A percentile compares a stretch with the other conserved stretches of the same genome.
These are phyloP conservation scores for Colletotrichum plurivorum DNA, from an alignment of 2,329 filamentous ascomycete genomes.

Conservation along the genomic window DNA sequence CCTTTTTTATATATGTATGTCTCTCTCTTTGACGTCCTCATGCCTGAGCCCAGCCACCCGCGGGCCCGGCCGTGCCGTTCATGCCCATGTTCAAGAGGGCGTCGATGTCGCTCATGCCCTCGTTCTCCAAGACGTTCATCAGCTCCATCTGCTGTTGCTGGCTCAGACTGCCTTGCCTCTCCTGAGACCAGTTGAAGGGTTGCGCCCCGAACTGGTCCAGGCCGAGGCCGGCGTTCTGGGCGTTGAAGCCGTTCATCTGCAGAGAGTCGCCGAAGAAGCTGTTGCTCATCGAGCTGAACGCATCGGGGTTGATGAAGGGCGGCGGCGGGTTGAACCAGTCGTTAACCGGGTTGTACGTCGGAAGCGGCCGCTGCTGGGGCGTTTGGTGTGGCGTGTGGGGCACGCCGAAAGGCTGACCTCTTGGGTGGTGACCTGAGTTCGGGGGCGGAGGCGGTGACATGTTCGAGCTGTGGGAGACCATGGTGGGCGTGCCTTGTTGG, in stretches of 20 bases:
- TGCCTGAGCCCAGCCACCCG: constrained; percentile 26
- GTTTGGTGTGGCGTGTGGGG: constrained; percentile 48
- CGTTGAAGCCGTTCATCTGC: constrained; percentile 37
- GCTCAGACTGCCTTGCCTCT: constrained; percentile 78
- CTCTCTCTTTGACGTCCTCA: not conserved
- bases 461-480: constrained; percentile 43
- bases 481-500: constrained; percentile 26
- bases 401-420: constrained; percentile 55
- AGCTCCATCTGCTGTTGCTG: constrained; percentile 87
- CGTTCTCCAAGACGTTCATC: constrained; percentile 83
- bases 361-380: constrained; percentile 58
- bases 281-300: constrained; percentile 59
- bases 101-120: constrained; percentile 74
- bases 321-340: constrained; percentile 69
- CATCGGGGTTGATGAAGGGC: constrained; percentile 67
- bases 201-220: constrained; percentile 46
- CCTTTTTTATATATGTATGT: not conserved
- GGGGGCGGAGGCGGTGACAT: constrained; percentile 48
- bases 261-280: constrained; percentile 58
- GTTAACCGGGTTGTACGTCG: constrained; percentile 56
- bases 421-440: constrained; percentile 43
- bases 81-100: constrained; percentile 65
- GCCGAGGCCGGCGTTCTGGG: constrained; percentile 47
- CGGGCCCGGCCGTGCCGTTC: constrained; percentile 1
- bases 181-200: constrained; percentile 53